Evolutionary conservation across 192 early-diverging fungal species (phyloP).

Genomic region (Kappamyces sp.): DNA sequence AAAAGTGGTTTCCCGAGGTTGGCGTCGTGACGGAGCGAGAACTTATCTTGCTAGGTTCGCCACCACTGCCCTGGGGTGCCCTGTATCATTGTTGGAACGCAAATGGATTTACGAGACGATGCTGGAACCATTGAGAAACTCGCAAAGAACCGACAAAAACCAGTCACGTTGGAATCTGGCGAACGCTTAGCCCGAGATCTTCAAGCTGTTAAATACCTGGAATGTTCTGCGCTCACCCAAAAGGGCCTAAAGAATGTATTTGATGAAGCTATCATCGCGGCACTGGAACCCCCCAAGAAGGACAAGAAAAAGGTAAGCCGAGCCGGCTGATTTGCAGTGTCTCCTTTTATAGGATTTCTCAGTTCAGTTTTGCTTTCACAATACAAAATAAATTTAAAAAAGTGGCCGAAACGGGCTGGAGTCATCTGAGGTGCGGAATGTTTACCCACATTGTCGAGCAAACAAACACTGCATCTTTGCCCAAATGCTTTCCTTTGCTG

Average conservation of each 20-base stretch:
- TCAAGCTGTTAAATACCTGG: constrained; percentile 86
- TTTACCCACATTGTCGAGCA: not conserved
- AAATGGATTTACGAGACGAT: constrained; percentile 87
- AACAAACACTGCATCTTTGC: not conserved
- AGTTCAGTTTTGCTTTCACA: constrained; percentile 14
- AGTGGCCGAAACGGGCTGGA: not conserved
- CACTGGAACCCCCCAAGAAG: constrained; percentile 75
- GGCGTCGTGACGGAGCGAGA: not conserved
- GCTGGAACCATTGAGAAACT: constrained; percentile 71
- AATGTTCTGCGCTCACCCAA: constrained; percentile 88
- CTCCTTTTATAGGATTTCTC: constrained; percentile 1
- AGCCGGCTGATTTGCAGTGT: not conserved
- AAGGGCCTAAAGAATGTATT: constrained; percentile 93
- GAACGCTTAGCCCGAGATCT: constrained; percentile 77
- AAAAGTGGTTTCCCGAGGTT: constrained; percentile 96
- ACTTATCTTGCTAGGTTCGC: constrained; percentile 40
- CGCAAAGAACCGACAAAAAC: constrained; percentile 72
- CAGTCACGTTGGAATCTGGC: constrained; percentile 71
- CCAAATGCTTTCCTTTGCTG: not conserved
- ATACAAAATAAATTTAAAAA: constrained; percentile 8
- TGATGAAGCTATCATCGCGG: constrained; percentile 96
- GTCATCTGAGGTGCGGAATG: constrained; percentile 3
- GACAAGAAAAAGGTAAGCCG: constrained; percentile 60
- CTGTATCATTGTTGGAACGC: constrained; percentile 89
- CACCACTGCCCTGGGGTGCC: constrained; percentile 95